Evolutionary conservation across 2,329 filamentous ascomycete genomes (phyloP).

Genomic region (Chrysoporthe puriensis): DNA sequence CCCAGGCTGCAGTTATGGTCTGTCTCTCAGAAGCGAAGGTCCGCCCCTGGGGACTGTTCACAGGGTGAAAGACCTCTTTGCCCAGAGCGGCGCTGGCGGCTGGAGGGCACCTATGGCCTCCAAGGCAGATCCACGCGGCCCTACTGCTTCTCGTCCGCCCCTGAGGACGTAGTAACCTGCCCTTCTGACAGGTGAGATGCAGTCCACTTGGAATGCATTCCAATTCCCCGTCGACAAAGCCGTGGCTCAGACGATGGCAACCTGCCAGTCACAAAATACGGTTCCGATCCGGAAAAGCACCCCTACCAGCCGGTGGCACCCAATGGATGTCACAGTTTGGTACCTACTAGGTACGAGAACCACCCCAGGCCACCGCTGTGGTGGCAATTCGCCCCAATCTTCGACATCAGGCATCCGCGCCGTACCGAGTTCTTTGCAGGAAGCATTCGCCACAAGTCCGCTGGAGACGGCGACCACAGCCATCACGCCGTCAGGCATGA

Average conservation of each 20-base stretch:
- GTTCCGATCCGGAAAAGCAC: conserved; percentile 5
- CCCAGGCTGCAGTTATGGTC: conserved; percentile 14
- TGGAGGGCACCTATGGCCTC: not conserved
- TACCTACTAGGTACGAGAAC: not conserved
- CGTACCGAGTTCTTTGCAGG: not conserved
- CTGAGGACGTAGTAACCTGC: not conserved
- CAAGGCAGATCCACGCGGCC: not conserved
- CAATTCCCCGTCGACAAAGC: not conserved
- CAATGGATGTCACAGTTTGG: not conserved
- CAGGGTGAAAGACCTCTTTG: not conserved
- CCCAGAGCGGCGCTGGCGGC: not conserved
- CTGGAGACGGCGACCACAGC: not conserved
- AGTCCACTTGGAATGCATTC: conserved; percentile 5
- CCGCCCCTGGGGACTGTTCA: not conserved
- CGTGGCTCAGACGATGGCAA: conserved; percentile 10
- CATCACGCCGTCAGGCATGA: not conserved
- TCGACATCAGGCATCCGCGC: not conserved
- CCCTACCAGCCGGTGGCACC: not conserved
- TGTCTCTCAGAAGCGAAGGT: not conserved
- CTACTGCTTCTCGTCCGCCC: not conserved
- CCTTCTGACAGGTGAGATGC: not conserved
- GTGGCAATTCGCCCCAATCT: not conserved
- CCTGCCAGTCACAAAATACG: conserved; percentile 14
- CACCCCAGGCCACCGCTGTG: not conserved
- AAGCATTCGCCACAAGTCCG: not conserved